phyloP scores from a whole-genome alignment of 1,284 basidiomycete species.

The Ganoderma multipileum region DNA sequence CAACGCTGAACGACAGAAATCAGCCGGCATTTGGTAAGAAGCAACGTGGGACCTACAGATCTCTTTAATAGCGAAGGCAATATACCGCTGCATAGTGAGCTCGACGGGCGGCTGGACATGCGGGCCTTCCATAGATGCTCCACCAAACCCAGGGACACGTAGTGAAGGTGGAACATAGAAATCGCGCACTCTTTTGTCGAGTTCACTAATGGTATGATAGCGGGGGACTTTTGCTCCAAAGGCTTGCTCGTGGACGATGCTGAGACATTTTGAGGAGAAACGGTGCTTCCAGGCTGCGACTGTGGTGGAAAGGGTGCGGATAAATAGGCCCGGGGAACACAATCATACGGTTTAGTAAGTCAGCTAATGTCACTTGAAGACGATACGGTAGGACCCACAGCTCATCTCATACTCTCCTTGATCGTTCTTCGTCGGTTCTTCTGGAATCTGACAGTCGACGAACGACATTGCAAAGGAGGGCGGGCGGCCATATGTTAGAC shows the following conservation, averaged over 20 bases:
- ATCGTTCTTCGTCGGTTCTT: conserved; percentile 53
- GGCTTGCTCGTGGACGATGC: conserved; percentile 67
- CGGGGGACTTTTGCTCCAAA: conserved; percentile 66
- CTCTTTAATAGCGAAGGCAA: conserved; percentile 68
- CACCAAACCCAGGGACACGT: conserved; percentile 69
- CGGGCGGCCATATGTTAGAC: conserved; percentile 73
- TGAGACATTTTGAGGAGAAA: conserved; percentile 65
- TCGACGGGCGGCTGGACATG: conserved; percentile 55
- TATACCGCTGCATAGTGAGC: conserved; percentile 69
- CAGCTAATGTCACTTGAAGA: background rate
- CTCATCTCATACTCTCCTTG: conserved; percentile 67
- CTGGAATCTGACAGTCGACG: conserved; percentile 65
- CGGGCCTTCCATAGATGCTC: conserved; percentile 50
- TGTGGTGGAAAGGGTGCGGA: conserved; percentile 30
- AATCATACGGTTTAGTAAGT: background rate
- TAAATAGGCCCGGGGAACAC: background rate
- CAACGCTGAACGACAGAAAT: conserved; percentile 48
- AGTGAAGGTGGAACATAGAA: conserved; percentile 69
- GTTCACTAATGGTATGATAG: conserved; percentile 65
- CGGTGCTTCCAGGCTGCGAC: conserved; percentile 72
- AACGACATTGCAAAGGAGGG: conserved; percentile 67
- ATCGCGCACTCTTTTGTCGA: conserved; percentile 68
- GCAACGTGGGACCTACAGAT: conserved; percentile 55
- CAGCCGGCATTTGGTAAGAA: background rate
- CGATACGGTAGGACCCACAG: conserved; percentile 52